phyloP scores from a whole-genome alignment of 768 basidiomycete genomes.

The Boletellus emodensis region DNA sequence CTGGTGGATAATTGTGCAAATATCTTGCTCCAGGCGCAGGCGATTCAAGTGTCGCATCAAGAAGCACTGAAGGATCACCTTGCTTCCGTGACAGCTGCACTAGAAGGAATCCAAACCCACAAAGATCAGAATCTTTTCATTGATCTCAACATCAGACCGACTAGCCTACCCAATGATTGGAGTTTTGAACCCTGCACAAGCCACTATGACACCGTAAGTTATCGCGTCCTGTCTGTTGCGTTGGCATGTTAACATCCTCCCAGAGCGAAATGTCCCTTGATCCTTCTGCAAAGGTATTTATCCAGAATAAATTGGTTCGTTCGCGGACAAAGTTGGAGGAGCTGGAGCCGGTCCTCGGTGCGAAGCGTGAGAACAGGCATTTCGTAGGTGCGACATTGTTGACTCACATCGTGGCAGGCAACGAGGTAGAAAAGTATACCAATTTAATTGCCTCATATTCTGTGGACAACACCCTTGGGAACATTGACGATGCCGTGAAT shows the following conservation, averaged over 20 bases:
- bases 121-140: constrained; percentile 72
- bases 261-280: constrained; percentile 56
- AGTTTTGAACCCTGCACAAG: constrained; percentile 68
- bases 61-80: constrained; percentile 53
- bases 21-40: constrained; percentile 57
- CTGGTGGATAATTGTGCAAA: constrained; percentile 53
- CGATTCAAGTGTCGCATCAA: constrained; percentile 55
- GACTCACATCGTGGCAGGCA: constrained; percentile 35
- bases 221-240: background rate
- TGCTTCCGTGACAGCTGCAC: constrained; percentile 41
- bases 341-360: constrained; percentile 49
- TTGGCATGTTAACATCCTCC: constrained; percentile 1
- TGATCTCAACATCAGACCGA: constrained; percentile 64
- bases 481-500: constrained; percentile 39
- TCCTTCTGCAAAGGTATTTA: constrained; percentile 64
- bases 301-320: constrained; percentile 72
- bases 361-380: constrained; percentile 50
- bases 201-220: constrained; percentile 72
- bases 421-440: constrained; percentile 50
- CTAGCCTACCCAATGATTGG: constrained; percentile 63
- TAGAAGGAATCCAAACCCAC: constrained; percentile 50
- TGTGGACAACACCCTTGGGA: constrained; percentile 47
- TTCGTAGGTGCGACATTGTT: background rate
- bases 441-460: constrained; percentile 46
- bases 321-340: constrained; percentile 63